Conservation (phyloP, 2,329 filamentous ascomycete species). For the Aspergillus udagawae region DNA sequence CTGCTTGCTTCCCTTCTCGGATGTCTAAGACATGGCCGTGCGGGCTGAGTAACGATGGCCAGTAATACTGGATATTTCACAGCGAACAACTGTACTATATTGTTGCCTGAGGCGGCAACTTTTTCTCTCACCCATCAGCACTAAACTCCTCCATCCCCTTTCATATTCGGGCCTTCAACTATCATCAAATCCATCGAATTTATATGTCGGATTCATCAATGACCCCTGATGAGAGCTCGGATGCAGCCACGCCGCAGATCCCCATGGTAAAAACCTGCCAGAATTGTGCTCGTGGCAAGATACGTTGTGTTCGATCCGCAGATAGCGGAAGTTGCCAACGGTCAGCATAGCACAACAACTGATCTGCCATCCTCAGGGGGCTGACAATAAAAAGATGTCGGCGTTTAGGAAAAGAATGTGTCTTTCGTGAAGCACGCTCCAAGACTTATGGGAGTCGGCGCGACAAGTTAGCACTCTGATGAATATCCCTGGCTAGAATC, state of each 20-base stretch:
- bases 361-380: background rate
- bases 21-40: background rate
- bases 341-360: constrained; percentile 2
- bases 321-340: constrained; percentile 12
- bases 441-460: constrained; percentile 34
- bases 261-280: constrained; percentile 11
- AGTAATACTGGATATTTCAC: no score
- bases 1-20: background rate
- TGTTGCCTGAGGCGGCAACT: background rate
- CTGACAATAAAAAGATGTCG: constrained; percentile 23
- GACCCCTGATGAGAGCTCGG: background rate
- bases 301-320: constrained; percentile 16
- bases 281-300: constrained; percentile 19
- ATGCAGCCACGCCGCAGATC: background rate
- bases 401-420: constrained; percentile 34
- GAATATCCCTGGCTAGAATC: background rate
- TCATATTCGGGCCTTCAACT: background rate
- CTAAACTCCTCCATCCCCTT: background rate
- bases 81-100: no score
- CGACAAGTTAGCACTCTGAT: constrained; percentile 23
- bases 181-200: background rate
- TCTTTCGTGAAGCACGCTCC: constrained; percentile 32
- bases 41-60: background rate
- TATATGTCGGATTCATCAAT: background rate
- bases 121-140: background rate